phyloP scores from a whole-genome alignment of 768 basidiomycete genomes.

The Suillus spraguei region DNA sequence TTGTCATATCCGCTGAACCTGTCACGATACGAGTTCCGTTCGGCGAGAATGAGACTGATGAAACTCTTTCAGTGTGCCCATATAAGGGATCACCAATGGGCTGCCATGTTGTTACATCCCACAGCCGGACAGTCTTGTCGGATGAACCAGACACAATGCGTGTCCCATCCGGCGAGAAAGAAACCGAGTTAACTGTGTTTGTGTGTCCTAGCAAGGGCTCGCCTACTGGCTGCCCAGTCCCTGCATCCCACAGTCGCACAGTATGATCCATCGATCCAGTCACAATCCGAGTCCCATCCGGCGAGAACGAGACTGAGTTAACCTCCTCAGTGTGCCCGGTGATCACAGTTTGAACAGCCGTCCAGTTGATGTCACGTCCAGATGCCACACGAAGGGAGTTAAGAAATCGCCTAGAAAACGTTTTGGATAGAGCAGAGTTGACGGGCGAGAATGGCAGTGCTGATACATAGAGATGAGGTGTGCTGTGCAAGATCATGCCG shows the following conservation, averaged over 20 bases:
- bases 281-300: background rate
- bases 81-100: background rate
- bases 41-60: background rate
- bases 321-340: background rate
- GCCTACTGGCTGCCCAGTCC: background rate
- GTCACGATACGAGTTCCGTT: background rate
- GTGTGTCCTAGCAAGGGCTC: background rate
- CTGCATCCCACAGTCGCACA: background rate
- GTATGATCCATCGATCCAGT: background rate
- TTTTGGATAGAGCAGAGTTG: background rate
- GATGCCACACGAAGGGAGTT: background rate
- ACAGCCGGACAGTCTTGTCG: background rate
- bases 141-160: background rate
- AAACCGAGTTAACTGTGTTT: background rate
- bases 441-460: background rate
- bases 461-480: background rate
- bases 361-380: background rate
- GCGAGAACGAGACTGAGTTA: background rate
- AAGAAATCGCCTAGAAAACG: background rate
- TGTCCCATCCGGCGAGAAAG: background rate
- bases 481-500: background rate
- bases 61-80: background rate
- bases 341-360: background rate
- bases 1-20: background rate
- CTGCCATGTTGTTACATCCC: background rate